Conservation (phyloP, 257 asterid species). For the Solanum pinnatisectum region DNA sequence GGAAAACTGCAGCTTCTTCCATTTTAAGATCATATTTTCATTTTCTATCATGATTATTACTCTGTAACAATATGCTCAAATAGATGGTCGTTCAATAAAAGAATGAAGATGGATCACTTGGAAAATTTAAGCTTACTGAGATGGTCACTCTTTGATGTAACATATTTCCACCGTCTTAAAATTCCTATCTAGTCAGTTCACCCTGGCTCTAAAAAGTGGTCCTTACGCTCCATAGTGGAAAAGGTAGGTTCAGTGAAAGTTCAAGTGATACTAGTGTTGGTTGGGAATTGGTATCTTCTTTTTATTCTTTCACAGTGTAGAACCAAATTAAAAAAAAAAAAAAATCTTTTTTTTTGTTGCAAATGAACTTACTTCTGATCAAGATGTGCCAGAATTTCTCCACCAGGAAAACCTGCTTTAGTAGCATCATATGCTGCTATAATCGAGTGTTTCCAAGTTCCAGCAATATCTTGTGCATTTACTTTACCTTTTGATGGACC, state of each 20-base stretch:
- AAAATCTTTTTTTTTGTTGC: neutral
- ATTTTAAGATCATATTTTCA: neutral
- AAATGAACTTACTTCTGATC: conserved; percentile 76
- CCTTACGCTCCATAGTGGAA: neutral
- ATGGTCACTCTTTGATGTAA: neutral
- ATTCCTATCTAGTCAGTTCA: neutral
- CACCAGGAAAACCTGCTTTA: conserved; percentile 76
- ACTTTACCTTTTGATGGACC: conserved; percentile 39
- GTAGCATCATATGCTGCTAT: conserved; percentile 76
- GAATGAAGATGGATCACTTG: neutral
- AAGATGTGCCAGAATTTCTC: conserved; percentile 79
- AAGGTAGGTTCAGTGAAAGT: neutral
- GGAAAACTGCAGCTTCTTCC: neutral
- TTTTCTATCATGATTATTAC: neutral
- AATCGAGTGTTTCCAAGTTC: conserved; percentile 86
- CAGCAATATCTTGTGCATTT: conserved; percentile 47
- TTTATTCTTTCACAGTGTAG: neutral
- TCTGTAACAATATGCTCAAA: neutral
- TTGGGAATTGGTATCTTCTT: neutral
- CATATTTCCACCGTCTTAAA: neutral
- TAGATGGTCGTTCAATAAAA: neutral
- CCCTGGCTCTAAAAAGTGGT: neutral
- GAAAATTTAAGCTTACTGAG: neutral
- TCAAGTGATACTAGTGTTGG: neutral
- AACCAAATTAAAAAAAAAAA: neutral